Evolutionary conservation across 495 filamentous ascomycete species (phyloP).

Genomic region (Talaromyces borbonicus): DNA sequence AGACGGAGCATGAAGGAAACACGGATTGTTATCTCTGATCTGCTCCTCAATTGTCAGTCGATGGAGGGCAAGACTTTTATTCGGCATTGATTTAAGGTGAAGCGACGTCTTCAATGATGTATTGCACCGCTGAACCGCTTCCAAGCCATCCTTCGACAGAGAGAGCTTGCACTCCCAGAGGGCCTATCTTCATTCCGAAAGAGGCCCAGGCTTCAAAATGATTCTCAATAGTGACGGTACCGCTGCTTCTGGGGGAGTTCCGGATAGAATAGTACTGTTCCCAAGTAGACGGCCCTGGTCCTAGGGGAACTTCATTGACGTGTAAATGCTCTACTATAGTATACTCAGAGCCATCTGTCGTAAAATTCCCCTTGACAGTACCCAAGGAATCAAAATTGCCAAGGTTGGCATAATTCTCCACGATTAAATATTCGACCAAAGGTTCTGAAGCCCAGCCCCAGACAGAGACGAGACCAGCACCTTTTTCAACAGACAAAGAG

Average conservation of each 20-base stretch:
- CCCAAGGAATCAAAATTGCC: conserved; percentile 37
- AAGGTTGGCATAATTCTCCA: conserved; percentile 48
- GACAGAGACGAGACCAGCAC: conserved; percentile 50
- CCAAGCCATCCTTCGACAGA: conserved; percentile 49
- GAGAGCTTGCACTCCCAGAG: conserved; percentile 51
- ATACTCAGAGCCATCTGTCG: conserved; percentile 52
- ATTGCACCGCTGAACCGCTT: conserved; percentile 43
- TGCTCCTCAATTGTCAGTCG: too few species aligned
- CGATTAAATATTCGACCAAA: conserved; percentile 55
- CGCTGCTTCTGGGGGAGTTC: conserved; percentile 39
- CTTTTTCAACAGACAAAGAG: conserved; percentile 39
- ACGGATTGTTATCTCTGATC: too few species aligned
- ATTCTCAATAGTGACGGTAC: conserved; percentile 41
- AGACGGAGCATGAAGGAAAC: too few species aligned
- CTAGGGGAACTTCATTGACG: conserved; percentile 50
- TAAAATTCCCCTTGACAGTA: conserved; percentile 42
- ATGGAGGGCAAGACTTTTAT: too few species aligned
- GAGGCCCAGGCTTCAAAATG: conserved; percentile 56
- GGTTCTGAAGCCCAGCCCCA: conserved; percentile 56
- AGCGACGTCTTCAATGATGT: too few species aligned
- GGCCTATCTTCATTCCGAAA: conserved; percentile 38
- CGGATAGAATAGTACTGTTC: conserved; percentile 54
- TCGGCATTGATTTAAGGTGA: too few species aligned
- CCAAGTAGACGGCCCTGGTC: conserved; percentile 50
- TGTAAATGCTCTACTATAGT: conserved; percentile 51